Base-by-base conservation (phyloP, 805 yeast genomes). In the Candida palmyrensis region DNA sequence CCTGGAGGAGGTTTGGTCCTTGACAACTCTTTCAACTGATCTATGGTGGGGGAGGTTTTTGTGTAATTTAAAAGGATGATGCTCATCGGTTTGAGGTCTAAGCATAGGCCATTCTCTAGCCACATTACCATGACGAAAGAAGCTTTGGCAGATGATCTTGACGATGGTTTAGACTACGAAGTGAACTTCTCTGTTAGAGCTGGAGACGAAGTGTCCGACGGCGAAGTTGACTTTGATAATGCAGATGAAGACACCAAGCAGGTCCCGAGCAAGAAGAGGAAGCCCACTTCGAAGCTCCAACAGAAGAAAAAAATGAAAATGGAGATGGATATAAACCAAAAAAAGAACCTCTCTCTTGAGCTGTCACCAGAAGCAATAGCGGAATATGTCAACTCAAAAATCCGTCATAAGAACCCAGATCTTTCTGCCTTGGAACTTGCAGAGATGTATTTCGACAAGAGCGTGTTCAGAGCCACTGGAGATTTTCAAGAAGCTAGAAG, bases 341-440 rank as follows among this genome's bases (percentile, higher is more conserved):
- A 82, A 62, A 65, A 62, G 33, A 48, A 56, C 14, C 45, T 87
- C 6, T 74, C 92, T 2, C 48, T 48, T 12, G 71, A 73, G 43
- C 12, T 51, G 1, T 66, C 74, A 4, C 68, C 86, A 0, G 81
- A 75, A 3, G 59, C 71, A 9, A 73, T 89, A 26, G 75, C 81
- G 1, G 95, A 87, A 43, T 74, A 65, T 43, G 65, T 89, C 32
- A 80, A 87, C 18, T 57, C 71, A 6, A 62, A 74, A 40, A 66
- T 83, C n/a, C 64, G 82, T 28, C 71, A 66, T 37, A 64, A 70
- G 40, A 73, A 82, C 48, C 73, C 79, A 10, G 81, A 82, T 41
- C 65, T 85, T 21, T 79, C 94, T 16, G 75, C 86, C 3, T 58
- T 89, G 36, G 96, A 89, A 51, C 66, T 86, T 38, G 63, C 76